These are phyloP conservation scores for Sclerotinia spermophila DNA, from an alignment of 2,329 filamentous ascomycete genomes.

Conservation along the genomic window DNA sequence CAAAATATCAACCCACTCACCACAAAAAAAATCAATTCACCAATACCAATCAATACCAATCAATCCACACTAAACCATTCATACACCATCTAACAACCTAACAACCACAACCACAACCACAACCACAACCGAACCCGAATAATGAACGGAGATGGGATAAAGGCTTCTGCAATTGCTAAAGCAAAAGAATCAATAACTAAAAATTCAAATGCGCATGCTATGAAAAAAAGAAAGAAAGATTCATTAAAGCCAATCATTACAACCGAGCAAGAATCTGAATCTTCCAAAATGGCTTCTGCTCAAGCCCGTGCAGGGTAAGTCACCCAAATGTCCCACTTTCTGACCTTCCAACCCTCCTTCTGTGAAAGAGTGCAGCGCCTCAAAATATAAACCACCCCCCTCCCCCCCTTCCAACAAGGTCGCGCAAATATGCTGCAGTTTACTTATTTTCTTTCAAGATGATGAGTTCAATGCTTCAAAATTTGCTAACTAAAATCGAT, in stretches of 20 bases:
- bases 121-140: conserved; percentile 18
- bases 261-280: conserved; percentile 42
- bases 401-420: conserved; percentile 2
- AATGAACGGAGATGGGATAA: conserved; percentile 38
- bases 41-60: background rate
- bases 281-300: conserved; percentile 33
- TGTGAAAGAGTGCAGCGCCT: conserved; percentile 28
- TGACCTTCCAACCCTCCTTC: conserved; percentile 18
- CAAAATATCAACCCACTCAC: background rate
- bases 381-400: conserved; percentile 11
- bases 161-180: conserved; percentile 51
- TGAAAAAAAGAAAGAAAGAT: conserved; percentile 56
- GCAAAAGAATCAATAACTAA: conserved; percentile 50
- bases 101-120: background rate
- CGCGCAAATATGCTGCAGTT: conserved; percentile 18
- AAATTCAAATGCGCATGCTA: conserved; percentile 46
- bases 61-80: background rate
- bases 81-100: background rate
- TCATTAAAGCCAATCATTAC: conserved; percentile 59
- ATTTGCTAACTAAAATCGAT: conserved; percentile 33
- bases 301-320: conserved; percentile 38
- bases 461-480: conserved; percentile 34
- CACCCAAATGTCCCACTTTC: conserved; percentile 19
- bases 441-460: conserved; percentile 18
- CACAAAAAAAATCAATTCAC: background rate